Base-by-base conservation (phyloP, 768 basidiomycete genomes). In the Trametopsis cervina region DNA sequence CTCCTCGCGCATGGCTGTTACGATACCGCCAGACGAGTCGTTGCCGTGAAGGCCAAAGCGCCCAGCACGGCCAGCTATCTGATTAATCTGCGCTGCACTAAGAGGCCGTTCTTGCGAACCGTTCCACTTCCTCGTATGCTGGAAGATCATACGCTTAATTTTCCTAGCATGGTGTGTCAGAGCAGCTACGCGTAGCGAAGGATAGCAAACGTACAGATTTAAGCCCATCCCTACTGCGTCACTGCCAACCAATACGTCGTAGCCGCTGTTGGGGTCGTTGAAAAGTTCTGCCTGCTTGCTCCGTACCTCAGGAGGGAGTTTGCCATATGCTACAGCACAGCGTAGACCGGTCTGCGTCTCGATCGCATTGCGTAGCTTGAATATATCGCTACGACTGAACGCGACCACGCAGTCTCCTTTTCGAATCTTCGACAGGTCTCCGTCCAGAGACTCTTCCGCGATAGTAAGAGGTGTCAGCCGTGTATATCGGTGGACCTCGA, bases 211-310 rank as follows among this genome's bases (percentile, higher is more conserved):
- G 38, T 63, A 97, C 96, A 99, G 67, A 61, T 99, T 98, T 18
- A 99, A 74, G 0, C 96, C 96, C 92, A 99, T 94, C 1, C 96
- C 93, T 42, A 97, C 84, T 0, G 93, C 92, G 59, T 99, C 96
- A 57, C 89, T 93, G 1, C 90, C 95, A 15, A 98, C 80, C 36
- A 99, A 74, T 2, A 98, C 83, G 56, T 95, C 88, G 58, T 87
- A 89, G 1, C 80, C 83, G n/a, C 84, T 89, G 36, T 78, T 60
- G 0, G 80, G 80, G 51, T 89, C 79, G 58, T 99, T 98, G 74
- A 98, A 98, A 26, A 91, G 73, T 9, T 80, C 78, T 1, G 96
- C 96, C 63, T 98, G 95, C 59, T 93, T 88, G 50, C 83, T 90
- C 26, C 93, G 73, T 44, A 91, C 80, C 63, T 98, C 94, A 0